These are phyloP conservation scores for Eucalyptus marginata DNA, from an alignment of 345 rosid species.

Conservation along the genomic window DNA sequence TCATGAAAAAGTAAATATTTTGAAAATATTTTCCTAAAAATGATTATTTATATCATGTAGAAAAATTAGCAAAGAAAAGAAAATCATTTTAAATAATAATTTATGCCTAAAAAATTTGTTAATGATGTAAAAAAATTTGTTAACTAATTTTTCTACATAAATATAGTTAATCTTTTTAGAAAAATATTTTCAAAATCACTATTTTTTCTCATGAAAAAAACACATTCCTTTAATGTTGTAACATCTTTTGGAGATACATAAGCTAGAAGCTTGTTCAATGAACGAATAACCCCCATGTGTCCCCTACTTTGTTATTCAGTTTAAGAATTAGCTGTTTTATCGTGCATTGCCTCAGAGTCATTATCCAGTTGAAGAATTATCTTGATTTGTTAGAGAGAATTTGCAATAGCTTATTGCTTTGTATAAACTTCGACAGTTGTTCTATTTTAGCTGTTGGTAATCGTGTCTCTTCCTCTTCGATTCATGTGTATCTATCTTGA, in stretches of 20 bases:
- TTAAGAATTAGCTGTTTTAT: neutral
- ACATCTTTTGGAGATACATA: neutral
- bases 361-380: neutral
- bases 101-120: neutral
- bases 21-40: fast-evolving
- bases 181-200: too few species aligned
- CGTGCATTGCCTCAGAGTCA: neutral
- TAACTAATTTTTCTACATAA: neutral
- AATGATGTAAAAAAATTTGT: neutral
- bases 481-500: neutral
- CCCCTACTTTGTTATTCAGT: neutral
- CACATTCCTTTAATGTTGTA: neutral
- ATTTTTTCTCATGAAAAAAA: too few species aligned
- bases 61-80: neutral
- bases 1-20: fast-evolving
- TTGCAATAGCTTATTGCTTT: neutral
- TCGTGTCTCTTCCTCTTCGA: neutral
- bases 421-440: neutral
- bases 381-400: neutral
- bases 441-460: neutral
- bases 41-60: neutral
- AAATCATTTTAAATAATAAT: too few species aligned
- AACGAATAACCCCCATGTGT: neutral
- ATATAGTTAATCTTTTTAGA: neutral
- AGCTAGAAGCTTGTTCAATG: neutral